A percentile compares a stretch with the other conserved stretches of the same genome.
These are phyloP conservation scores for Populus euphratica DNA, from an alignment of 345 rosid genomes.

Conservation along the genomic window DNA sequence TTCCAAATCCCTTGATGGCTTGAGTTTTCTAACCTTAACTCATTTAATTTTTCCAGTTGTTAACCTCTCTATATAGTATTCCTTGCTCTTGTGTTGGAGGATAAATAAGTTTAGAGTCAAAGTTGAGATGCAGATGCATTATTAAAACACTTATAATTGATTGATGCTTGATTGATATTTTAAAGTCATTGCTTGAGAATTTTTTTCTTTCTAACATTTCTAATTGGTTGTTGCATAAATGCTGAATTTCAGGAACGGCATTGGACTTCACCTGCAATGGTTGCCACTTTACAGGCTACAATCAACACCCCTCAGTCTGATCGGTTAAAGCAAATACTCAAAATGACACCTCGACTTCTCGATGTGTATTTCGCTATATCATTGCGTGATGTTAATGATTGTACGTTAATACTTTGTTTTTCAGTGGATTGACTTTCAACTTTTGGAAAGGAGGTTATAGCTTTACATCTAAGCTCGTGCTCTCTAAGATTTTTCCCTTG, in stretches of 20 bases:
- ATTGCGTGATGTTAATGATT: constrained; percentile 68
- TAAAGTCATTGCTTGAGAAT: not conserved
- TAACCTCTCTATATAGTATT: not conserved
- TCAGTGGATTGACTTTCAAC: not conserved
- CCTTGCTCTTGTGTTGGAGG: not conserved
- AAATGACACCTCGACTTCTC: constrained; percentile 70
- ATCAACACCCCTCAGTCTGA: constrained; percentile 61
- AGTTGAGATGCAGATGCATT: not conserved
- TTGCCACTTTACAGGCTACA: constrained; percentile 72
- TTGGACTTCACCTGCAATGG: constrained; percentile 70
- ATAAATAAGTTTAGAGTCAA: not conserved
- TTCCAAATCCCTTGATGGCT: not conserved
- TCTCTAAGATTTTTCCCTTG: constrained; percentile 13
- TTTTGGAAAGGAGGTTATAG: not conserved
- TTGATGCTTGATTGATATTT: not conserved
- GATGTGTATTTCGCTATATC: constrained; percentile 68
- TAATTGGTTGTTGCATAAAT: not conserved
- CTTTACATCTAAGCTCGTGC: not conserved
- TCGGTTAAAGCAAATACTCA: constrained; percentile 66
- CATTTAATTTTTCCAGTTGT: not conserved
- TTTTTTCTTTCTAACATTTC: not conserved
- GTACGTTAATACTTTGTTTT: constrained; percentile 41
- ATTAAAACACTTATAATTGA: not conserved
- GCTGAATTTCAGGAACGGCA: constrained; percentile 68
- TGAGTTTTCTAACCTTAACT: not conserved